These are phyloP conservation scores for Lentithecium fluviatile DNA, from an alignment of 495 filamentous ascomycete genomes.

Conservation along the genomic window DNA sequence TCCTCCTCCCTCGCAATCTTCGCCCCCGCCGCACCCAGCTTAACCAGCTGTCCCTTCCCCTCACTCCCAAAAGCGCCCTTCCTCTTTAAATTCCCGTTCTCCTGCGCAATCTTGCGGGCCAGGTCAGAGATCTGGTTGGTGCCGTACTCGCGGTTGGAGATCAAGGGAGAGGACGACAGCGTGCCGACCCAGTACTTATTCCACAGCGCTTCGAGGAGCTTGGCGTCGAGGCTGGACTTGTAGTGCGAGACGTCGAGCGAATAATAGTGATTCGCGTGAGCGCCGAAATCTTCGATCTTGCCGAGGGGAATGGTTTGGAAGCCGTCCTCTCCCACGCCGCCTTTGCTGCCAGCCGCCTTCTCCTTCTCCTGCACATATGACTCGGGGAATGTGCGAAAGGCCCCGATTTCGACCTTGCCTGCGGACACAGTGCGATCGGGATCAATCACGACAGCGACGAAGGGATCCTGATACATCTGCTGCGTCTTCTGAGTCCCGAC, in stretches of 20 bases:
- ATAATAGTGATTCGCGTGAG: slow-evolving; percentile 87
- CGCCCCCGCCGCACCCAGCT: slow-evolving; percentile 74
- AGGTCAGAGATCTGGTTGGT: slow-evolving; percentile 92
- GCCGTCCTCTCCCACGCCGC: slow-evolving; percentile 49
- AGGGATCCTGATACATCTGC: slow-evolving; percentile 81
- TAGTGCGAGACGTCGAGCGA: slow-evolving; percentile 86
- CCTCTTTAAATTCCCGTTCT: slow-evolving; percentile 46
- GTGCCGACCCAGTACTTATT: slow-evolving; percentile 99
- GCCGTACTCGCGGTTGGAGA: slow-evolving; percentile 89
- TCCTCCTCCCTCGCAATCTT: slow-evolving; percentile 85
- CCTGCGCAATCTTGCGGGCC: slow-evolving; percentile 71
- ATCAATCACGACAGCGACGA: slow-evolving; percentile 95
- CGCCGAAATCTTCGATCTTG: slow-evolving; percentile 96
- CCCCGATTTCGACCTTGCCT: slow-evolving; percentile 95
- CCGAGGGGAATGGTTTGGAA: slow-evolving; percentile 79
- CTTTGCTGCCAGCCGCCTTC: slow-evolving; percentile 36
- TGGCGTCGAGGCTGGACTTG: slow-evolving; percentile 83
- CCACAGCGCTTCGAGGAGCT: slow-evolving; percentile 86
- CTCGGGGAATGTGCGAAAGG: slow-evolving; percentile 87
- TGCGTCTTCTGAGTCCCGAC: slow-evolving; percentile 82
- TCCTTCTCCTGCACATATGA: slow-evolving; percentile 50
- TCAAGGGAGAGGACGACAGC: slow-evolving; percentile 88
- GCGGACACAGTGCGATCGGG: slow-evolving; percentile 94
- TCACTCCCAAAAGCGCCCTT: slow-evolving; percentile 21
- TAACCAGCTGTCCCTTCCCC: slow-evolving; percentile 69